Conservation (phyloP, 2,329 filamentous ascomycete genomes). For the Colletotrichum tamarilloi region DNA sequence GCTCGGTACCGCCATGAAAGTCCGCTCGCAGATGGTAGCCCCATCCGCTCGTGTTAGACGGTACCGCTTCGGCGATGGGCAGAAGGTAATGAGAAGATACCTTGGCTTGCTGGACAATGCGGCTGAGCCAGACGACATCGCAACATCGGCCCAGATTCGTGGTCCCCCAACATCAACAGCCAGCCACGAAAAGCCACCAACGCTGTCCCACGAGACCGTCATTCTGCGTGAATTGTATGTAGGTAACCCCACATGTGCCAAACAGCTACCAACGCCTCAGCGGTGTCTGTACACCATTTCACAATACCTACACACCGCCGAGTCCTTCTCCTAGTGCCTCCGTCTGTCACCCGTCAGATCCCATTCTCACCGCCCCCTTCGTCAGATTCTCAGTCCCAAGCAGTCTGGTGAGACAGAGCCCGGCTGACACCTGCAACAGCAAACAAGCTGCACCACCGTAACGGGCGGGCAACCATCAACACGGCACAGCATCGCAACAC, state of each 20-base stretch:
- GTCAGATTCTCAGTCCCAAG: neutral
- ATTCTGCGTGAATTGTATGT: neutral
- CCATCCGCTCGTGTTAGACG: neutral
- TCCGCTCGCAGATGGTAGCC: neutral
- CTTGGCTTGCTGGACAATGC: neutral
- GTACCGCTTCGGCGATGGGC: neutral
- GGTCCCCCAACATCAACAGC: neutral
- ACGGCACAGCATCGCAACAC: neutral
- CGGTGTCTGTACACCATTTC: neutral
- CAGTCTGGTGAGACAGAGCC: neutral
- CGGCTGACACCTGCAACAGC: constrained; percentile 10
- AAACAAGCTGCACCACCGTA: neutral
- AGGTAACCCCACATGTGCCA: neutral
- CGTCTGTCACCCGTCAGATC: neutral
- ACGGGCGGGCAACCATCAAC: neutral
- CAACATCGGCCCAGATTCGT: neutral
- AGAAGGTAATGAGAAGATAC: neutral
- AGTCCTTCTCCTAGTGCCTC: neutral
- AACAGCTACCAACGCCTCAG: neutral
- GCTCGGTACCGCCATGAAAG: neutral
- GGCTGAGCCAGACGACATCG: neutral
- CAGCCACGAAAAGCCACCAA: neutral
- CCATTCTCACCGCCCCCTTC: neutral
- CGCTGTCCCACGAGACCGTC: neutral
- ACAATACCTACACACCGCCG: neutral